Conservation (phyloP, 306 rosid species). For the Erythrophleum fordii region DNA sequence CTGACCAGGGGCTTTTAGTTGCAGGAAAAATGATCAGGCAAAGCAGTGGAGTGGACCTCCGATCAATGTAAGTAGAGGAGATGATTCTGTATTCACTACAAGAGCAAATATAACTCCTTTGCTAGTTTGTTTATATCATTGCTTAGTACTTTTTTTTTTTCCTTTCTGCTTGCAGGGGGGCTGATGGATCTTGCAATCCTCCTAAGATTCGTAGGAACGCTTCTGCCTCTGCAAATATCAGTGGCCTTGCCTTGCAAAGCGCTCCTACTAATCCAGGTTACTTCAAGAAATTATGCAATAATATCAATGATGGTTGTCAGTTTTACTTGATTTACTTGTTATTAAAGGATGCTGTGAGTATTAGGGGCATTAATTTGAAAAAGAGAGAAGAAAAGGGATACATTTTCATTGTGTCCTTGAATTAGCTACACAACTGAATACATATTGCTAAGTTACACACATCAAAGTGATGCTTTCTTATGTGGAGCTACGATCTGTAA, state of each 20-base stretch:
- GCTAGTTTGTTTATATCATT: slow-evolving; percentile 1
- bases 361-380: not conserved
- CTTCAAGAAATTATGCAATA: slow-evolving; percentile 21
- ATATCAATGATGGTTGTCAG: not conserved
- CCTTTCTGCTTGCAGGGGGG: slow-evolving; percentile 52
- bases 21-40: slow-evolving; percentile 70
- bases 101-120: not conserved
- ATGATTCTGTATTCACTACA: not conserved
- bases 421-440: not conserved
- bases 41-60: slow-evolving; percentile 71
- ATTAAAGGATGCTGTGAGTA: slow-evolving; percentile 19
- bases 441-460: slow-evolving; percentile 2
- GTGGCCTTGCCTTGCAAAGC: slow-evolving; percentile 58
- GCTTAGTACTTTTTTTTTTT: slow-evolving; percentile 2
- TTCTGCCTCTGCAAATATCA: slow-evolving; percentile 82
- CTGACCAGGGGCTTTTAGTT: slow-evolving; percentile 43
- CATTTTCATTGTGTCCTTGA: slow-evolving; percentile 1
- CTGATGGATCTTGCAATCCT: slow-evolving; percentile 55
- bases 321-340: slow-evolving; percentile 34
- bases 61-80: slow-evolving; percentile 59
- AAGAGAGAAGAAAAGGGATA: not conserved
- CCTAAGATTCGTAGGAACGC: slow-evolving; percentile 84
- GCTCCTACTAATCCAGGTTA: slow-evolving; percentile 62
- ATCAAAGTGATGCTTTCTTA: slow-evolving; percentile 19
- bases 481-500: not conserved